Conservation (phyloP, 1,284 basidiomycete genomes). For the Trametes versicolor region DNA sequence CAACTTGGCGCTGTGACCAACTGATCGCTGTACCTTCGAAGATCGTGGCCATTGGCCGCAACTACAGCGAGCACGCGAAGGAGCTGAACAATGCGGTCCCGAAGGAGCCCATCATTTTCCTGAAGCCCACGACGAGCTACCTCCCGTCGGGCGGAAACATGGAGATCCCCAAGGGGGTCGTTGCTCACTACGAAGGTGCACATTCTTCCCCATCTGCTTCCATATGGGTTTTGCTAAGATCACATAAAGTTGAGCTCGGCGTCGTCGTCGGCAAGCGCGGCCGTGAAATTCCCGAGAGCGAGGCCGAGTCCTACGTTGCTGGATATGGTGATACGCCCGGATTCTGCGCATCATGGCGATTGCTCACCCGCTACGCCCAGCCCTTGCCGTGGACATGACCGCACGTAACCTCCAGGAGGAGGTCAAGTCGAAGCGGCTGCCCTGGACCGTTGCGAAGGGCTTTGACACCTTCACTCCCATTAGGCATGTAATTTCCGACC, state of each 20-base stretch:
- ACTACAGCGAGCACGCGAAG: conserved; percentile 89
- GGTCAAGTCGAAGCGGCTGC: conserved; percentile 92
- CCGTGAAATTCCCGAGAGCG: conserved; percentile 78
- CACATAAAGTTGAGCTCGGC: conserved; percentile 87
- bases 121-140: conserved; percentile 96
- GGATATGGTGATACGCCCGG: conserved; percentile 76
- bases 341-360: background rate
- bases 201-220: conserved; percentile 5
- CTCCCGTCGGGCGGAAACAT: conserved; percentile 80
- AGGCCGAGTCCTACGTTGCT: conserved; percentile 85
- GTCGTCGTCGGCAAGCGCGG: conserved; percentile 93
- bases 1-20: background rate
- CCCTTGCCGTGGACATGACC: conserved; percentile 95
- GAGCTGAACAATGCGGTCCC: conserved; percentile 93
- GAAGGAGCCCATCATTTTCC: conserved; percentile 97
- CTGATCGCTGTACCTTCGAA: conserved; percentile 41
- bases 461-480: conserved; percentile 81
- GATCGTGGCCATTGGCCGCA: conserved; percentile 92
- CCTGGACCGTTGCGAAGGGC: conserved; percentile 89
- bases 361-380: conserved; percentile 50
- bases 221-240: background rate
- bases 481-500: conserved; percentile 52
- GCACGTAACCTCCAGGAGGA: conserved; percentile 95
- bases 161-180: conserved; percentile 88
- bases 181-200: conserved; percentile 92